Evolutionary conservation across 768 basidiomycete species (phyloP).

Genomic region (Royoungia palumana): DNA sequence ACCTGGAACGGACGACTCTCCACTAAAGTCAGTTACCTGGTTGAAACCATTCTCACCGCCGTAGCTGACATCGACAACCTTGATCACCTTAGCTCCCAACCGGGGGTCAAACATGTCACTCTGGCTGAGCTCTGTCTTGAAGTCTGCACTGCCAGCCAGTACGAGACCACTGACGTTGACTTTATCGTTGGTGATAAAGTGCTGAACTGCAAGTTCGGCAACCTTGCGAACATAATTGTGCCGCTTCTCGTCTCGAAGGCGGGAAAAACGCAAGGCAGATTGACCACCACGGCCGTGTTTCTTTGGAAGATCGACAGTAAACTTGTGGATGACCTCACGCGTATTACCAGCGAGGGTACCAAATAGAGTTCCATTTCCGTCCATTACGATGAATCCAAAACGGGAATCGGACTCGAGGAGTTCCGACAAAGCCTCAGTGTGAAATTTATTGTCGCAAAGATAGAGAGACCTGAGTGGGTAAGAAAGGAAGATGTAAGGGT

Average conservation of each 20-base stretch:
- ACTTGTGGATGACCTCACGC: conserved; percentile 96
- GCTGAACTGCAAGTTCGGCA: conserved; percentile 93
- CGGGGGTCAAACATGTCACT: conserved; percentile 95
- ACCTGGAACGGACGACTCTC: neutral
- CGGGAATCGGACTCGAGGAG: conserved; percentile 95
- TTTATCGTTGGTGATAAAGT: conserved; percentile 97
- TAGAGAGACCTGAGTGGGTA: conserved; percentile 73
- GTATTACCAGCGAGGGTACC: conserved; percentile 96
- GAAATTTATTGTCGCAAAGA: conserved; percentile 99
- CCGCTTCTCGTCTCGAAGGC: conserved; percentile 97
- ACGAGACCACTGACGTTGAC: conserved; percentile 97
- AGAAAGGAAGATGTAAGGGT: neutral
- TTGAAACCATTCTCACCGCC: conserved; percentile 99
- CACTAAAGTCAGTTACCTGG: conserved; percentile 55
- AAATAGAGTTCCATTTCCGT: conserved; percentile 95
- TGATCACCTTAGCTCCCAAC: conserved; percentile 88
- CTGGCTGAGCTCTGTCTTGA: conserved; percentile 96
- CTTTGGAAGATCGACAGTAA: conserved; percentile 98
- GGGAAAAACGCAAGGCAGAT: conserved; percentile 98
- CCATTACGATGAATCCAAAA: conserved; percentile 99
- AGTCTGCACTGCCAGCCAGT: conserved; percentile 94
- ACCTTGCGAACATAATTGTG: conserved; percentile 99
- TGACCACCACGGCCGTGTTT: conserved; percentile 99
- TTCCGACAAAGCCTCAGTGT: conserved; percentile 95
- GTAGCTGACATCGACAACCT: conserved; percentile 97